A percentile compares a stretch with the other conserved stretches of the same genome.
Evolutionary conservation across 805 yeast species (phyloP).

Genomic region (Candida ipomoeae): DNA sequence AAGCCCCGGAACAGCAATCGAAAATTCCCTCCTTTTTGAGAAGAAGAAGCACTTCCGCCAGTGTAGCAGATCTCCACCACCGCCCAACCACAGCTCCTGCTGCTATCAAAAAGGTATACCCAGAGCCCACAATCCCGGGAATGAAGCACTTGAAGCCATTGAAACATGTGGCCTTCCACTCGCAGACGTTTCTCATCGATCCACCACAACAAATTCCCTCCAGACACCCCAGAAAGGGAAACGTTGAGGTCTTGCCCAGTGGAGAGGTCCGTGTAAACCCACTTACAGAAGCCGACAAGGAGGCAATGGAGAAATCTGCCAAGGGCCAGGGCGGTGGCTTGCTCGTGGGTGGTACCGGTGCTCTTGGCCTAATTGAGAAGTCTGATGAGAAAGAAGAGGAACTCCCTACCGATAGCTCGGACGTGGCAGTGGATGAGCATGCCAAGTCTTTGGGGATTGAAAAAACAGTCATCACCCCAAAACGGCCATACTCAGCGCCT

Average conservation of each 20-base stretch:
- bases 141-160: constrained; percentile 29
- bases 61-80: not conserved
- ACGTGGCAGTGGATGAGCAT: constrained; percentile 11
- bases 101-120: not conserved
- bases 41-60: constrained; percentile 19
- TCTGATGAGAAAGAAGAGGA: constrained; percentile 9
- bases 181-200: constrained; percentile 39
- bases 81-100: constrained; percentile 2
- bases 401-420: not conserved
- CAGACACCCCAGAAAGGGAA: constrained; percentile 74
- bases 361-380: constrained; percentile 42
- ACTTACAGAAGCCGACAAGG: constrained; percentile 49
- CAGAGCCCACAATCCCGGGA: not conserved
- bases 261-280: constrained; percentile 54
- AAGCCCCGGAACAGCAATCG: constrained; percentile 3
- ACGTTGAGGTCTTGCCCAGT: constrained; percentile 53
- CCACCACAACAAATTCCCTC: constrained; percentile 92
- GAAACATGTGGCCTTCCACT: constrained; percentile 41
- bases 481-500: constrained; percentile 27
- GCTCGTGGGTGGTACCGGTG: constrained; percentile 77
- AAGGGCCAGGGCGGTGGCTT: constrained; percentile 56
- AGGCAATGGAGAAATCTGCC: constrained; percentile 37
- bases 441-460: constrained; percentile 15
- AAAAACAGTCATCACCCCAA: constrained; percentile 10
- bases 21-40: constrained; percentile 29